Evolutionary conservation across 1,139 yeast genomes (phyloP).

Genomic region (Taphrina pruni): DNA sequence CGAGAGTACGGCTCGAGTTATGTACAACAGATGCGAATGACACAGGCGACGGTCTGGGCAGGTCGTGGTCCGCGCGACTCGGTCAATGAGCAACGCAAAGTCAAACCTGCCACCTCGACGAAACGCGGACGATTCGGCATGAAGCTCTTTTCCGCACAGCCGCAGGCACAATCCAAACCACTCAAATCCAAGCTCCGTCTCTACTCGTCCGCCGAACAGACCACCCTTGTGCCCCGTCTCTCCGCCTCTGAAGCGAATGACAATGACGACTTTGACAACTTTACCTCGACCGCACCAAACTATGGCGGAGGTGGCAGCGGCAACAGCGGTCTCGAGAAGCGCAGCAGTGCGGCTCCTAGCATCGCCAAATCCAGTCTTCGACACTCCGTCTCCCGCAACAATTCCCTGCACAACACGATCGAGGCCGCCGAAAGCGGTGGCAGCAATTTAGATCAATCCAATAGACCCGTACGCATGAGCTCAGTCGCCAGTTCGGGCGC

Average conservation of each 20-base stretch:
- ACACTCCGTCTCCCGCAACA: slow-evolving; percentile 17
- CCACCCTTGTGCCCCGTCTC: slow-evolving; percentile 42
- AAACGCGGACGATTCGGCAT: slow-evolving; percentile 39
- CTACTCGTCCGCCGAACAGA: slow-evolving; percentile 43
- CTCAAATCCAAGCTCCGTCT: slow-evolving; percentile 27
- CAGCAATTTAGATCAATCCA: slow-evolving; percentile 8
- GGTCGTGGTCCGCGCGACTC: slow-evolving; percentile 42
- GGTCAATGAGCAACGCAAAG: slow-evolving; percentile 28
- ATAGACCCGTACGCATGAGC: slow-evolving; percentile 10
- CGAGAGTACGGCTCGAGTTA: slow-evolving; percentile 22
- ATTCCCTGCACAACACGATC: slow-evolving; percentile 33
- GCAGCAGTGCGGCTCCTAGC: slow-evolving; percentile 32
- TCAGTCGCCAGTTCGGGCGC: slow-evolving; percentile 23
- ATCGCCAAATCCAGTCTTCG: slow-evolving; percentile 25
- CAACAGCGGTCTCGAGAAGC: slow-evolving; percentile 4
- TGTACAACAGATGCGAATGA: slow-evolving; percentile 40
- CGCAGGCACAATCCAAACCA: slow-evolving; percentile 10
- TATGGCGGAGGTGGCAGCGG: background rate
- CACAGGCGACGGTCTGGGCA: slow-evolving; percentile 44
- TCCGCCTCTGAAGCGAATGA: slow-evolving; percentile 44
- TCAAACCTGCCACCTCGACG: slow-evolving; percentile 20
- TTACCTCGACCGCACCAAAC: slow-evolving; percentile 17
- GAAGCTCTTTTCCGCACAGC: slow-evolving; percentile 21
- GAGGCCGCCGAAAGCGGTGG: slow-evolving; percentile 11
- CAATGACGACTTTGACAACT: slow-evolving; percentile 39